Percentiles rank a stretch among this genome's conserved stretches.
Evolutionary conservation across 2,329 filamentous ascomycete genomes (phyloP).

Genomic region (Apiospora rasikravindrae): DNA sequence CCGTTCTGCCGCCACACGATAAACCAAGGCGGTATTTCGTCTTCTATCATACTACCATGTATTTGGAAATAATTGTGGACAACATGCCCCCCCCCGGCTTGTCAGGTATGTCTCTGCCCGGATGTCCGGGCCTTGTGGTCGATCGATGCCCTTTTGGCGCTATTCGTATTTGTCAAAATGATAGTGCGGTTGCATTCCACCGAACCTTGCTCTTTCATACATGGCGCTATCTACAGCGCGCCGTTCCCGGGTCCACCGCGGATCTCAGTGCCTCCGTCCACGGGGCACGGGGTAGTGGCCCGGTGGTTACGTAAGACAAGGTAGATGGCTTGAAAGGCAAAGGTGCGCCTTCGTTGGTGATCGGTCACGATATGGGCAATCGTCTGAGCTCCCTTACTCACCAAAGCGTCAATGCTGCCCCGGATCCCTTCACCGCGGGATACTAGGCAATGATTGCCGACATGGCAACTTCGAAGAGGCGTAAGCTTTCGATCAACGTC

Average conservation of each 20-base stretch:
- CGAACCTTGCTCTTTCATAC: neutral
- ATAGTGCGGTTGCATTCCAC: neutral
- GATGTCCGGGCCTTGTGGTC: neutral
- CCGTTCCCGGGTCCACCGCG: neutral
- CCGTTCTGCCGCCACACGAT: neutral
- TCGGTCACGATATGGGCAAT: neutral
- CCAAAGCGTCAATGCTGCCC: neutral
- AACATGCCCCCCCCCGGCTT: neutral
- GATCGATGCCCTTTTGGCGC: neutral
- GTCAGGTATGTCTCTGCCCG: neutral
- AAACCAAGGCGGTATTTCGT: neutral
- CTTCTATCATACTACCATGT: neutral
- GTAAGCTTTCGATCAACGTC: too few relatives aligned
- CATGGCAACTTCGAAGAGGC: too few relatives aligned
- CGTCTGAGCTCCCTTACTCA: too few relatives aligned
- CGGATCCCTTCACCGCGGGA: neutral
- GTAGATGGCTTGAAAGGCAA: neutral
- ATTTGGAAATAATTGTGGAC: neutral
- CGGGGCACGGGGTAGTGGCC: neutral
- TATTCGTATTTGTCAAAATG: neutral
- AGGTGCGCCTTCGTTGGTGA: neutral
- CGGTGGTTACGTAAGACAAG: neutral
- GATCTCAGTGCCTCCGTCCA: neutral
- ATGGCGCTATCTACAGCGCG: conserved; percentile 2
- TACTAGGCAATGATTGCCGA: neutral